Evolutionary conservation across 176 grass and related monocot species (phyloP).

Genomic region (Cocos nucifera): DNA sequence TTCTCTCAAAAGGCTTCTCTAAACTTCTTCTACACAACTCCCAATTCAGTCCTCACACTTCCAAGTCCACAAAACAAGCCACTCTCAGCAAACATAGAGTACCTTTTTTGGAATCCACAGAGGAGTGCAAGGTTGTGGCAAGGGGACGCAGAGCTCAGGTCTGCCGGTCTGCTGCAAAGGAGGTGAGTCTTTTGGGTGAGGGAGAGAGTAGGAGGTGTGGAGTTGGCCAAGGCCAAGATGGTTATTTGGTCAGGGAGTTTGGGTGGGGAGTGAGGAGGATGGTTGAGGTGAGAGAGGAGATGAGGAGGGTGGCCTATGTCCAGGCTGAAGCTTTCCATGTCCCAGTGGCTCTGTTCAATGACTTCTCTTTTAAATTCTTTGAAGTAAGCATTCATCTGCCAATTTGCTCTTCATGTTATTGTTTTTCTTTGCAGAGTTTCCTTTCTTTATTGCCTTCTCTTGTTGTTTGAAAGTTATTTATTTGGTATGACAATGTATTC

Average conservation of each 20-base stretch:
- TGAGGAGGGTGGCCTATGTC: slow-evolving; percentile 62
- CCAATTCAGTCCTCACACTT: too few relatives aligned
- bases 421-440: too few relatives aligned
- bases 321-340: slow-evolving; percentile 91
- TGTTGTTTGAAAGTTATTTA: too few relatives aligned
- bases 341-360: slow-evolving; percentile 58
- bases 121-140: too few relatives aligned
- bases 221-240: background rate
- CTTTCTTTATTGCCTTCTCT: too few relatives aligned
- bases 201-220: background rate
- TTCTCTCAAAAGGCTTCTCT: too few relatives aligned
- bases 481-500: too few relatives aligned
- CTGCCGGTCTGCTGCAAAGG: background rate
- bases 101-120: too few relatives aligned
- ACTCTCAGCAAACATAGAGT: too few relatives aligned
- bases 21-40: too few relatives aligned
- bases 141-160: background rate
- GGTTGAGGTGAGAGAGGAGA: slow-evolving; percentile 58
- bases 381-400: slow-evolving; percentile 42
- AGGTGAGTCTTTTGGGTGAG: slow-evolving; percentile 6
- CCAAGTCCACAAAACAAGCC: too few relatives aligned
- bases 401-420: background rate
- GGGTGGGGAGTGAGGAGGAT: slow-evolving; percentile 72
- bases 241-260: slow-evolving; percentile 43
- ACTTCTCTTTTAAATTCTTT: slow-evolving; percentile 75